A percentile compares a stretch with the other conserved stretches of the same genome.
phyloP scores from a whole-genome alignment of 768 basidiomycete species.

The Glaciozyma martinii region DNA sequence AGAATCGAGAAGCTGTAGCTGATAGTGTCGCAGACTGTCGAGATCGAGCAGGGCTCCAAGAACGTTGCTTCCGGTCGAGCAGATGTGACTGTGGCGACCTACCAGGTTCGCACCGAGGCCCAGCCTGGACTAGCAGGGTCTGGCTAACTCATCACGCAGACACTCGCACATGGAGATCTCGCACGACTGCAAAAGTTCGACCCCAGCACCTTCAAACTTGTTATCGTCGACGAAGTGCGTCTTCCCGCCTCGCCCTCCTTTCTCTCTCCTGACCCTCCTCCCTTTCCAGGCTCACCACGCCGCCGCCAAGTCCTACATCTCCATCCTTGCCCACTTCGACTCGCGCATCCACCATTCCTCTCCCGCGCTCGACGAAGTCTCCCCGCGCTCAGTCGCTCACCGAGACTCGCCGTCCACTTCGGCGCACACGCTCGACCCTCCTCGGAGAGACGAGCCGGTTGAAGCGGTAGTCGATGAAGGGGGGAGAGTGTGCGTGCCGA shows the following conservation, averaged over 20 bases:
- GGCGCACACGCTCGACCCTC: not conserved
- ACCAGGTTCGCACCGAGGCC: slow-evolving; percentile 40
- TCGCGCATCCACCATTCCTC: slow-evolving; percentile 29
- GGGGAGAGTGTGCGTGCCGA: slow-evolving; percentile 48
- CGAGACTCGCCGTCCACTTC: not conserved
- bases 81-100: slow-evolving; percentile 86
- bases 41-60: slow-evolving; percentile 80
- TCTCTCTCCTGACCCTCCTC: slow-evolving; percentile 44
- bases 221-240: slow-evolving; percentile 36
- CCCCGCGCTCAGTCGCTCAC: not conserved
- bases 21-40: slow-evolving; percentile 44
- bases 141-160: not conserved
- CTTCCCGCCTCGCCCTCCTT: slow-evolving; percentile 54
- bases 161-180: not conserved
- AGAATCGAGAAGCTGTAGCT: not conserved
- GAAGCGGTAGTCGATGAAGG: slow-evolving; percentile 5
- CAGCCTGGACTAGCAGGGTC: too few species aligned
- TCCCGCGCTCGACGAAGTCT: not conserved
- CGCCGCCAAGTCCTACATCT: slow-evolving; percentile 71
- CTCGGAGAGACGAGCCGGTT: not conserved
- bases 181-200: slow-evolving; percentile 11
- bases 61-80: slow-evolving; percentile 68
- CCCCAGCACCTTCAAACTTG: slow-evolving; percentile 16
- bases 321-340: slow-evolving; percentile 75
- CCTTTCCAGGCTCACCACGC: slow-evolving; percentile 77